A percentile compares a stretch with the other conserved stretches of the same genome.
phyloP scores from a whole-genome alignment of 2,329 filamentous ascomycete species.

The Stachybotrys echinatus region DNA sequence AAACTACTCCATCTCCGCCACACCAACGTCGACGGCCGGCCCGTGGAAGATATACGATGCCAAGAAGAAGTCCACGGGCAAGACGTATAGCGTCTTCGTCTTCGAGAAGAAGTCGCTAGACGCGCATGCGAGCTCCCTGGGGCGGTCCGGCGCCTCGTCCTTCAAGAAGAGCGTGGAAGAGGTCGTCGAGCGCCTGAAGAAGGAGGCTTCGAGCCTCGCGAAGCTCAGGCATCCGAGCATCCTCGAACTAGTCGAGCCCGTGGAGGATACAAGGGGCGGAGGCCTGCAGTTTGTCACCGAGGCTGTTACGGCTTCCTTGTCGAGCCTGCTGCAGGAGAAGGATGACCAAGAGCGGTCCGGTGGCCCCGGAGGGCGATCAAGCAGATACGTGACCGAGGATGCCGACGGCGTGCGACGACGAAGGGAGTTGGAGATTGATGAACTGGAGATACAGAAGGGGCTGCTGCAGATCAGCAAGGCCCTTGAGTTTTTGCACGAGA shows the following conservation, averaged over 20 bases:
- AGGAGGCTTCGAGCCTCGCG: conserved; percentile 84
- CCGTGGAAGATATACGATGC: conserved; percentile 98
- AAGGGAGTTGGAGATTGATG: conserved; percentile 87
- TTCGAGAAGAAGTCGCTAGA: conserved; percentile 89
- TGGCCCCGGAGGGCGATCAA: conserved; percentile 63
- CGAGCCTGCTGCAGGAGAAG: conserved; percentile 77
- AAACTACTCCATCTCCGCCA: conserved; percentile 79
- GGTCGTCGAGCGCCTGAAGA: conserved; percentile 83
- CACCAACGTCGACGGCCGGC: conserved; percentile 73
- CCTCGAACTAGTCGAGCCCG: conserved; percentile 86
- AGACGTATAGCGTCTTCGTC: conserved; percentile 84
- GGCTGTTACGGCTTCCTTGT: conserved; percentile 81
- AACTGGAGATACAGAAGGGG: conserved; percentile 96
- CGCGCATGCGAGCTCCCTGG: conserved; percentile 35
- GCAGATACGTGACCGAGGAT: conserved; percentile 77
- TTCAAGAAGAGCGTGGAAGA: conserved; percentile 83
- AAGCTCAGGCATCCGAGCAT: conserved; percentile 87
- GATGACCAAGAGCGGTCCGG: conserved; percentile 74
- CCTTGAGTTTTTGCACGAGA: conserved; percentile 91
- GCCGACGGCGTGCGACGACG: conserved; percentile 66
- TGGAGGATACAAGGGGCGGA: conserved; percentile 88
- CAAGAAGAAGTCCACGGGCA: conserved; percentile 92
- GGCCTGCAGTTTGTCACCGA: conserved; percentile 96
- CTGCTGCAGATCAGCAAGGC: conserved; percentile 90
- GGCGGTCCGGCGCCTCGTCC: conserved; percentile 47